phyloP scores from a whole-genome alignment of 805 yeast species.

The Pichia rugopelliculosa region DNA sequence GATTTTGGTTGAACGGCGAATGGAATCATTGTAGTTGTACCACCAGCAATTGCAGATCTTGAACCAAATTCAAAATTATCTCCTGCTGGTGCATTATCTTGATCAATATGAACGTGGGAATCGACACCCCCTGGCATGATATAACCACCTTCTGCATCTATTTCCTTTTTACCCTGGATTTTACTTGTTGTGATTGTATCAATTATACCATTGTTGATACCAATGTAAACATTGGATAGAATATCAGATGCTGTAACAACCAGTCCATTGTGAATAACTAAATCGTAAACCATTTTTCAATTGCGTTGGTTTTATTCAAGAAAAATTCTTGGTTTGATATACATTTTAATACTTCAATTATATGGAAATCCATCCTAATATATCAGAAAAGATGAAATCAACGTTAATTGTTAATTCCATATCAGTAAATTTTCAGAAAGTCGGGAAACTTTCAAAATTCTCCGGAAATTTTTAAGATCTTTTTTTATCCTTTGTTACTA shows the following conservation, averaged over 20 bases:
- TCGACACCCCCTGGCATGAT: conserved; percentile 45
- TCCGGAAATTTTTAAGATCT: too few relatives aligned
- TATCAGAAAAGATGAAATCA: too few relatives aligned
- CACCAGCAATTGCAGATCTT: conserved; percentile 39
- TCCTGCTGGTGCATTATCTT: conserved; percentile 63
- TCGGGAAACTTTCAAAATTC: too few relatives aligned
- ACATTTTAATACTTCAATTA: too few relatives aligned
- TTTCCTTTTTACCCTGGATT: conserved; percentile 20
- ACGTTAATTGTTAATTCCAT: too few relatives aligned
- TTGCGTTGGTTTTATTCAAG: neutral
- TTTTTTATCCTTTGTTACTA: too few relatives aligned
- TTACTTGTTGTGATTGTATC: conserved; percentile 27
- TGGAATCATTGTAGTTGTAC: conserved; percentile 38
- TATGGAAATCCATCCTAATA: too few relatives aligned
- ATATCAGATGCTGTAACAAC: conserved; percentile 28
- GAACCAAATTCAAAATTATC: conserved; percentile 38
- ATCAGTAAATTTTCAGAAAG: too few relatives aligned
- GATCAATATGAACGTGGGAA: conserved; percentile 40
- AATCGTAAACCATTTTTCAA: conserved; percentile 41
- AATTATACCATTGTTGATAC: conserved; percentile 34
- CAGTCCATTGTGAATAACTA: conserved; percentile 27
- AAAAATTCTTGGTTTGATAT: too few relatives aligned
- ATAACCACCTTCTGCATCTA: conserved; percentile 39
- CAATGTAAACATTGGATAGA: conserved; percentile 20
- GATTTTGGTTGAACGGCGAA: conserved; percentile 35